Evolutionary conservation across 31 red algal genomes (phyloP), one percentile per base, ranked within the genome.

Genomic region (Bonnemaisonia californica): DNA sequence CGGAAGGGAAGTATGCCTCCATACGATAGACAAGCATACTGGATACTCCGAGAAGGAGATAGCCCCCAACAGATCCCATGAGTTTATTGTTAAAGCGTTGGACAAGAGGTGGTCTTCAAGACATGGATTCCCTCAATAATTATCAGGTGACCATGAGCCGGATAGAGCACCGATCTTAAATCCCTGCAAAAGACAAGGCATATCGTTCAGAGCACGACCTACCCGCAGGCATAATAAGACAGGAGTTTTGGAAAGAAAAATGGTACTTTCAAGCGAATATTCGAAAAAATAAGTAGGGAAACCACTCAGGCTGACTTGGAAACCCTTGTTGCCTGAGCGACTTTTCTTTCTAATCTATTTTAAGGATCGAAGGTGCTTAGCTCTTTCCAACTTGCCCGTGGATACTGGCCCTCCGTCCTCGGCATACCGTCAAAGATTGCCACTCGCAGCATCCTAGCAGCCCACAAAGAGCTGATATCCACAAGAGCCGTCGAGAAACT

Each of bases 291-390:
- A 21, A 8, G 9, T 4, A 70, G 23, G 9, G 66, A 40, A 21
- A 70, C 8, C 12, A 18, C 27, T 33, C 8, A 30, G 4, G 66
- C 66, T 23, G 23, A 4, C 9, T 12, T 9, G 9, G 23, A 70
- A 36, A 41, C 29, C 28, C 19, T 70, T 32, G 32, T 70, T 22
- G 18, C 66, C 29, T 8, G 66, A 32, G 12, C 13, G 5, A 11
- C 4, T 21, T 70, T 70, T 41, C 32, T 70, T 5, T 70, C 66
- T 16, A 70, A 70, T 33, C 66, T 70, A 7, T 70, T 70, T 33
- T 30, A 18, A 4, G 66, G 66, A 5, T 70, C 66, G 4, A 70
- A 32, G 66, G 11, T 41, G 32, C 66, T 70, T 70, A 70, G 66
- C 36, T 30, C 66, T 12, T 70, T 70, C 39, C 66, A 70, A 38